Evolutionary conservation across 495 filamentous ascomycete species (phyloP).

Genomic region (Daldinia bambusicola): DNA sequence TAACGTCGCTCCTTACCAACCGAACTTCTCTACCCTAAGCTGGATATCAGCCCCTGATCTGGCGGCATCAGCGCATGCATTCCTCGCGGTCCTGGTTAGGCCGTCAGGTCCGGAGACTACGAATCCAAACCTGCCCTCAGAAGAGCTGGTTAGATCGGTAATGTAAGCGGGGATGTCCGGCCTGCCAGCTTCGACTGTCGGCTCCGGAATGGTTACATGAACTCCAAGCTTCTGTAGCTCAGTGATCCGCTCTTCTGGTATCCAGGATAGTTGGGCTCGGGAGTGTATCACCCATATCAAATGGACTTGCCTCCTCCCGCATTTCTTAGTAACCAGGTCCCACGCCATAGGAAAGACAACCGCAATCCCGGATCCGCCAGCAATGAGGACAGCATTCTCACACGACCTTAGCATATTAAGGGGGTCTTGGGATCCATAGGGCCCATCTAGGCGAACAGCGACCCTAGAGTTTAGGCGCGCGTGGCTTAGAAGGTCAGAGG

Average conservation of each 20-base stretch:
- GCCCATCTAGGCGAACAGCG: conserved; percentile 61
- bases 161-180: conserved; percentile 60
- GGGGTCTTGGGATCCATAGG: conserved; percentile 61
- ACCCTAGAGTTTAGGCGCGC: conserved; percentile 53
- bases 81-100: conserved; percentile 62
- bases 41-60: conserved; percentile 52
- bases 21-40: conserved; percentile 62
- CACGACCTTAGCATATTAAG: conserved; percentile 54
- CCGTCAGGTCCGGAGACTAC: conserved; percentile 66
- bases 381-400: conserved; percentile 62
- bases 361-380: conserved; percentile 71
- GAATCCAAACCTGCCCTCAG: conserved; percentile 52
- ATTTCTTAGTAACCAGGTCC: conserved; percentile 44
- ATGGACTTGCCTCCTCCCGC: conserved; percentile 53
- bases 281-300: conserved; percentile 69
- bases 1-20: conserved; percentile 51
- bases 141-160: conserved; percentile 42
- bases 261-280: conserved; percentile 60
- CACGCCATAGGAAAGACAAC: conserved; percentile 65
- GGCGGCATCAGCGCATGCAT: conserved; percentile 60
- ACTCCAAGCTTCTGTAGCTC: conserved; percentile 59
- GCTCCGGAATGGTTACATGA: conserved; percentile 60
- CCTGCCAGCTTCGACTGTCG: conserved; percentile 62
- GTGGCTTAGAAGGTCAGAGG: conserved; percentile 62
- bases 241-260: conserved; percentile 56